A percentile compares a stretch with the other conserved stretches of the same genome.
These are phyloP conservation scores for Orbilia brochopaga DNA, from an alignment of 2,329 filamentous ascomycete genomes.

Conservation along the genomic window DNA sequence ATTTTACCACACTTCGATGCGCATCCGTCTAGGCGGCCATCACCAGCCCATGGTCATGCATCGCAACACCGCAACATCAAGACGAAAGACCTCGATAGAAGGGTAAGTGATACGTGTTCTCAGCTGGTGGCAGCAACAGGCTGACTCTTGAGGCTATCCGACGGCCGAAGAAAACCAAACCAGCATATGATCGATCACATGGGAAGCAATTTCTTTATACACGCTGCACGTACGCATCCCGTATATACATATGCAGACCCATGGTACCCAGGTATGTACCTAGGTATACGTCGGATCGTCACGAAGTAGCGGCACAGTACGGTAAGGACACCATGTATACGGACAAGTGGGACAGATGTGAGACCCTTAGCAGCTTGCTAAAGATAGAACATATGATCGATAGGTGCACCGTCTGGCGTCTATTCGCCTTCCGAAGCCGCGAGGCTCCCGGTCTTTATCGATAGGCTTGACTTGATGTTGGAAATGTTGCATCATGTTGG, in stretches of 20 bases:
- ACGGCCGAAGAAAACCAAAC: neutral
- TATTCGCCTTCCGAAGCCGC: constrained; percentile 7
- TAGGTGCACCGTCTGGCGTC: neutral
- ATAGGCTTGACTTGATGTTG: constrained; percentile 4
- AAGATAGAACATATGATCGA: constrained; percentile 27
- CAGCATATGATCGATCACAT: constrained; percentile 8
- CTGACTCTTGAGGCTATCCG: constrained; percentile 27
- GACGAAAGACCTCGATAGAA: constrained; percentile 9
- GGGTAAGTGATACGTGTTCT: constrained; percentile 8
- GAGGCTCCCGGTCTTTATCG: constrained; percentile 23
- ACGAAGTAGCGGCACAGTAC: too few relatives aligned
- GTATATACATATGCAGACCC: too few relatives aligned
- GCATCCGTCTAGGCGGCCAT: neutral
- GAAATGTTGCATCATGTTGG: too few relatives aligned
- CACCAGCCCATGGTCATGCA: neutral
- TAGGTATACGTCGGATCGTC: too few relatives aligned
- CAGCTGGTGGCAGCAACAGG: constrained; percentile 21
- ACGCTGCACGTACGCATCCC: too few relatives aligned
- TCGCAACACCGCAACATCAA: neutral
- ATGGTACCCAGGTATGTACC: too few relatives aligned
- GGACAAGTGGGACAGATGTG: too few relatives aligned
- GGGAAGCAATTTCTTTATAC: neutral
- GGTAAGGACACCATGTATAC: neutral
- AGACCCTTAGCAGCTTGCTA: constrained; percentile 17
- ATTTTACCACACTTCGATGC: constrained; percentile 28